Evolutionary conservation across 2,329 filamentous ascomycete genomes (phyloP).

Genomic region (Ceratocystis colombiana): DNA sequence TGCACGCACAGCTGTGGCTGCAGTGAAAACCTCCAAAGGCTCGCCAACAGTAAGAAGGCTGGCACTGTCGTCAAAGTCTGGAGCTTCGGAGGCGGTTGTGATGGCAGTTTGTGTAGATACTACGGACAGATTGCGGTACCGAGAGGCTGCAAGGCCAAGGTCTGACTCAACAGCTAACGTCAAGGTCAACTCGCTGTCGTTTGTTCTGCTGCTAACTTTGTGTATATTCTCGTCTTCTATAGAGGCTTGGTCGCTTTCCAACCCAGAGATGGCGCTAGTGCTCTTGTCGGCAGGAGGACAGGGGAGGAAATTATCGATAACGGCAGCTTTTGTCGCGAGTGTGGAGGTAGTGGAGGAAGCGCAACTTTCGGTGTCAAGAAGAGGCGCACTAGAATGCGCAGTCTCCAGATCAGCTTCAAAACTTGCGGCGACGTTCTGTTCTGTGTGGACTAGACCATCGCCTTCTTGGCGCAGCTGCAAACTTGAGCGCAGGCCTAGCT

Average conservation of each 20-base stretch:
- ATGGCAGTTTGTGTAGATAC: conserved; percentile 1
- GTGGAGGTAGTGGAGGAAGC: not conserved
- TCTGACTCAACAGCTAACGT: conserved; percentile 4
- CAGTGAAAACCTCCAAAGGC: conserved; percentile 16
- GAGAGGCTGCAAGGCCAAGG: conserved; percentile 12
- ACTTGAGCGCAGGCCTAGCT: not conserved
- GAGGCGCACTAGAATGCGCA: conserved; percentile 9
- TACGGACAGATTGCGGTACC: not conserved
- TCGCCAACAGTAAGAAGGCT: conserved; percentile 21
- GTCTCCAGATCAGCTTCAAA: conserved; percentile 15
- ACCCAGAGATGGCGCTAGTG: not conserved
- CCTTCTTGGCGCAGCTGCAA: not conserved
- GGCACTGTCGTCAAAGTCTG: conserved; percentile 13
- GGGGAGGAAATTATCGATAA: not conserved
- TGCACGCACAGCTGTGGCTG: conserved; percentile 21
- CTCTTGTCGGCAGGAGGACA: not conserved
- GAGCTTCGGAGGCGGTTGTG: conserved; percentile 1
- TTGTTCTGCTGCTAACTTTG: not conserved
- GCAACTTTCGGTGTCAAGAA: conserved; percentile 5
- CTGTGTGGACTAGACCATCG: conserved; percentile 1
- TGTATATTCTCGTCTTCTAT: not conserved
- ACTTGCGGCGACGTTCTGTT: not conserved
- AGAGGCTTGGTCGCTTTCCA: conserved; percentile 6
- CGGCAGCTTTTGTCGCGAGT: not conserved
- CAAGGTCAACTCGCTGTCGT: not conserved